These are phyloP conservation scores for Colletotrichum sp. DNA, from an alignment of 2,329 filamentous ascomycete species.

Conservation along the genomic window DNA sequence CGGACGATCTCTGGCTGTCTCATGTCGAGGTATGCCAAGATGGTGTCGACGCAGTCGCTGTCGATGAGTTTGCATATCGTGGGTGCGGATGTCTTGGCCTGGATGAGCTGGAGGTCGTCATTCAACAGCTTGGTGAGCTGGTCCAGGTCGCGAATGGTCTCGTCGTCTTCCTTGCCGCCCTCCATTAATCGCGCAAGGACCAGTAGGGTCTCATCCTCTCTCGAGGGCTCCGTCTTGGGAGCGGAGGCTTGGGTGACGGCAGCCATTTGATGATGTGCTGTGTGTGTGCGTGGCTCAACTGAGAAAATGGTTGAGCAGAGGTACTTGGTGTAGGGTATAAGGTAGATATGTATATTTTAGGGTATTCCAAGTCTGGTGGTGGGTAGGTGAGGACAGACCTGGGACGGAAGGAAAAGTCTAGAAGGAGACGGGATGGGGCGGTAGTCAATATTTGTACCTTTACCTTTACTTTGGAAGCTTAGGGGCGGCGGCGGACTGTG, in stretches of 20 bases:
- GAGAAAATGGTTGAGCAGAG: background rate
- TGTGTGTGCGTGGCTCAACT: background rate
- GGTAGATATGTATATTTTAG: constrained; percentile 5
- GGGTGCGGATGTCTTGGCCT: constrained; percentile 43
- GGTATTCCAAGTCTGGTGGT: background rate
- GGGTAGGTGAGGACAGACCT: constrained; percentile 16
- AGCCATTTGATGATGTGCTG: constrained; percentile 32
- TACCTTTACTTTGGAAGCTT: background rate
- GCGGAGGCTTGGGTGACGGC: constrained; percentile 35
- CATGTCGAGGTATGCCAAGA: constrained; percentile 87
- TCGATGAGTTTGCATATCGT: constrained; percentile 71
- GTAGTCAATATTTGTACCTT: constrained; percentile 16
- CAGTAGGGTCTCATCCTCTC: constrained; percentile 73
- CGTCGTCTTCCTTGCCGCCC: constrained; percentile 82
- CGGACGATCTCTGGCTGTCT: constrained; percentile 76
- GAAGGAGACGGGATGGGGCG: constrained; percentile 17
- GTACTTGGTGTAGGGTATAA: background rate
- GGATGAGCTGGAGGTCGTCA: constrained; percentile 50
- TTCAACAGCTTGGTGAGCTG: constrained; percentile 64
- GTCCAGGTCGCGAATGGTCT: constrained; percentile 66
- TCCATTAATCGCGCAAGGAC: constrained; percentile 91
- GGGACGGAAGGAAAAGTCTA: constrained; percentile 8
- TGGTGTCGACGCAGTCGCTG: constrained; percentile 79
- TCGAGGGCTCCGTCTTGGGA: constrained; percentile 31
- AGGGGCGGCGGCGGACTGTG: constrained; percentile 9